Base-by-base conservation (phyloP, 345 rosid species). In the Eutrema japonicum region DNA sequence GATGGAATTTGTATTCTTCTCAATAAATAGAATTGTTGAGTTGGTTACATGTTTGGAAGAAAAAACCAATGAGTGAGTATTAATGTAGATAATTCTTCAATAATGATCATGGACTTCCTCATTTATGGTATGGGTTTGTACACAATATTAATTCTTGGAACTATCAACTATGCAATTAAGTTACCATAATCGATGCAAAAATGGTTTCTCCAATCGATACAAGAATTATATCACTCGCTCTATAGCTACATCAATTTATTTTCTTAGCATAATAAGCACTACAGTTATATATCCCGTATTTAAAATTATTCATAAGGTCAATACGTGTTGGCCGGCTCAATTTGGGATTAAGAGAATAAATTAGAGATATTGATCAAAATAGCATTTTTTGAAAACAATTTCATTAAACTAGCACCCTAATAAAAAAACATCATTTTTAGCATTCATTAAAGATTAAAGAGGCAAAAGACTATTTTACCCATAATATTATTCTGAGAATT, bases 31-130 rank as follows among this genome's bases (percentile, higher is more conserved):
- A 48, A 13, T 48, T 66, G 67, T 8, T 40, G 72, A 40, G 43
- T 66, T 66, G 60, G 67, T 66, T 46, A 47, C 65, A 73, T 74
- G 78, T 66, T 59, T 7, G 6, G 13, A 14, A 18, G 51, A 66
- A 43, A 66, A 5, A 38, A 8, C 66, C 45, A 61, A 50, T 42
- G 46, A 56, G 14, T 73, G 43, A n/a, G n/a, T n/a, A 60, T 45
- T 60, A 36, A 26, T 58, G 18, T 37, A 14, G 1, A 42, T 41
- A 35, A 36, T 8, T 10, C 35, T 32, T 12, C 4, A 27, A n/a
- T 4, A 42, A 0, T 16, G 3, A 4, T 4, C 26, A 48, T 58
- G 5, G 11, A 11, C 8, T 18, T 43, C 54, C 12, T 0, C 59
- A 27, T 70, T 48, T 47, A 10, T 22, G 32, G 53, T 63, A 46